A percentile compares a stretch with the other conserved stretches of the same genome.
These are phyloP conservation scores for Globisporangium yorkense DNA, from an alignment of 352 stramenopile species.

Conservation along the genomic window DNA sequence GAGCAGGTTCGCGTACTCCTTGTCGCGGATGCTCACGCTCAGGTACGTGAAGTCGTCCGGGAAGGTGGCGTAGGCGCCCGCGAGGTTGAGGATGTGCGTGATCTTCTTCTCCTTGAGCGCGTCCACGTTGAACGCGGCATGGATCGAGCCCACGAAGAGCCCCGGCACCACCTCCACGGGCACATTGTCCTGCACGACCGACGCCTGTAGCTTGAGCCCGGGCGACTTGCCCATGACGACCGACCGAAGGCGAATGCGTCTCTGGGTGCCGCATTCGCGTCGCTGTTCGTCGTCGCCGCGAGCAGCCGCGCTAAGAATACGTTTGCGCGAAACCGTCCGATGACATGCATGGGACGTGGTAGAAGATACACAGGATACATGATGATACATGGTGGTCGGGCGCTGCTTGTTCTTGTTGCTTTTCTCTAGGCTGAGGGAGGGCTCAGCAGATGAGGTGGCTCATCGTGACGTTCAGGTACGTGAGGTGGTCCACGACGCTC, in stretches of 20 bases:
- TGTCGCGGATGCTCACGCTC: slow-evolving; percentile 86
- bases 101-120: slow-evolving; percentile 67
- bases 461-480: slow-evolving; percentile 86
- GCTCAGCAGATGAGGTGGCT: slow-evolving; percentile 79
- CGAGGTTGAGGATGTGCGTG: slow-evolving; percentile 84
- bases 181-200: slow-evolving; percentile 83
- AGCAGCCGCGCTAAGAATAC: neutral
- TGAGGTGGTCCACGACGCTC: slow-evolving; percentile 82
- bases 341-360: too few species aligned
- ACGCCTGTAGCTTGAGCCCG: slow-evolving; percentile 50
- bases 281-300: too few species aligned
- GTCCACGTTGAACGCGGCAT: slow-evolving; percentile 86
- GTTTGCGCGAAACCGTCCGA: too few species aligned
- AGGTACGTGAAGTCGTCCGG: slow-evolving; percentile 87
- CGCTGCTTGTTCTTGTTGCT: neutral
- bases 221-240: slow-evolving; percentile 48
- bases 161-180: slow-evolving; percentile 57
- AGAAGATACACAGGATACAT: too few species aligned
- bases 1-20: slow-evolving; percentile 86
- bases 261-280: too few species aligned
- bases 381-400: neutral
- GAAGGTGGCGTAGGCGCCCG: slow-evolving; percentile 82
- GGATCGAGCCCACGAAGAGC: slow-evolving; percentile 84
- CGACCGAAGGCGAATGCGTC: neutral
- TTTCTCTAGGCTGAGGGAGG: neutral